phyloP scores from a whole-genome alignment of 129 eudicot genomes.

The Pseudognaphalium luteoalbum region DNA sequence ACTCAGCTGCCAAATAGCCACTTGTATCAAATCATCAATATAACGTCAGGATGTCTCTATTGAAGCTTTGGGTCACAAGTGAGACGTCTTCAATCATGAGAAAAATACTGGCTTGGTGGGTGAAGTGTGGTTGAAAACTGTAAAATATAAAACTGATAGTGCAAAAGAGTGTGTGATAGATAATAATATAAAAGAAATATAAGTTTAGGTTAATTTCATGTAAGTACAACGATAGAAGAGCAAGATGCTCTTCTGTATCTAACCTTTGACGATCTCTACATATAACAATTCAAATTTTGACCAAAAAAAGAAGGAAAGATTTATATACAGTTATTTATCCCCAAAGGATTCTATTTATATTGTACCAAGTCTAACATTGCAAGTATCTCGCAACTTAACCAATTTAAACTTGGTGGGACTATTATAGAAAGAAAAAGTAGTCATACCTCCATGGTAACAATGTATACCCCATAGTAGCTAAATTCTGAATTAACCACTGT shows the following conservation, averaged over 20 bases:
- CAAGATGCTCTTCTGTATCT: not conserved
- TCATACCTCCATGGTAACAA: not conserved
- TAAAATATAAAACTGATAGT: not conserved
- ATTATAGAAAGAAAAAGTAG: not conserved
- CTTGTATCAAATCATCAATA: not conserved
- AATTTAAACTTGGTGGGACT: not conserved
- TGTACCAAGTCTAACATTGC: not conserved
- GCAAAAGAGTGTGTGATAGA: not conserved
- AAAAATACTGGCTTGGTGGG: not conserved
- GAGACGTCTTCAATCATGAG: not conserved
- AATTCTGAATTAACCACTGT: constrained; percentile 4
- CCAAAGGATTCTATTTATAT: not conserved
- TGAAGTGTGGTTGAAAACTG: not conserved
- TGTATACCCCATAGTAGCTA: not conserved
- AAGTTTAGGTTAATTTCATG: not conserved
- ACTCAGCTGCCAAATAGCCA: not conserved
- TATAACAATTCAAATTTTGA: not conserved
- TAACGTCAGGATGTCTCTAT: not conserved
- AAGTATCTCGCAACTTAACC: not conserved
- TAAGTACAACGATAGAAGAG: not conserved
- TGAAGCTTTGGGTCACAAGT: not conserved
- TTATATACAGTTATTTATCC: too few species aligned
- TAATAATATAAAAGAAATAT: too few species aligned
- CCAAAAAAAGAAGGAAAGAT: too few species aligned
- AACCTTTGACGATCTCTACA: not conserved